Evolutionary conservation across 2,329 filamentous ascomycete genomes (phyloP), one percentile per base, ranked within the genome.

Genomic region (Xylaria hypoxylon): DNA sequence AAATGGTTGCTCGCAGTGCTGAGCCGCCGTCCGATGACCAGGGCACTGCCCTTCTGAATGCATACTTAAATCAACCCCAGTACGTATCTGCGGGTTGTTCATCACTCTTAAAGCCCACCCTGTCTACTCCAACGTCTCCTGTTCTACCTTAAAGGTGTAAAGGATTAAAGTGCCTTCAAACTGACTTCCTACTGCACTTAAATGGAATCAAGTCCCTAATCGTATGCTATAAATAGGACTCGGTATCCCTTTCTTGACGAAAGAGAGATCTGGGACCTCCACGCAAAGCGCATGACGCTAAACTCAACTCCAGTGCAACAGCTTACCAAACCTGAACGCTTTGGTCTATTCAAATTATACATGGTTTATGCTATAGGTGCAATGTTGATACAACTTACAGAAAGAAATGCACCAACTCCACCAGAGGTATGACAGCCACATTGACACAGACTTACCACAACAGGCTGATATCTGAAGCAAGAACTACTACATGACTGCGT

Each of bases 311-410:
- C 73, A 10, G 77, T 79, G 42, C 73, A 78, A 11, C 77, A 83
- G 61, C 77, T 77, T 35, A 72, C 72, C 10, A 69, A 68, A 60
- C 38, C 67, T 10, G 72, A 78, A 62, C 73, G 81, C 50, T 85
- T 82, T 70, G 81, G 81, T 0, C 77, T 84, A 11, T 86, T 86
- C 72, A 84, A 84, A 68, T 72, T 86, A 17, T 85, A 85, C 67
- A 78, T 86, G 76, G 80, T 83, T 0, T 86, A 85, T 73, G 83
- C 83, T 3, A 85, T 85, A 67, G 83, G 83, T 0, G 81, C 83
- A 15, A 84, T 82, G 15, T 77, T 83, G 68, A 77, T 85, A 28
- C 80, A 82, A 31, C 67, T 85, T 17, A 85, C 80, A 2, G 82
- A 85, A 68, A 80, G 80, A 50, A 80, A 80, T 56, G 80, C 77